These are phyloP conservation scores for Fusarium aywerte DNA, from an alignment of 2,329 filamentous ascomycete genomes.

Conservation along the genomic window DNA sequence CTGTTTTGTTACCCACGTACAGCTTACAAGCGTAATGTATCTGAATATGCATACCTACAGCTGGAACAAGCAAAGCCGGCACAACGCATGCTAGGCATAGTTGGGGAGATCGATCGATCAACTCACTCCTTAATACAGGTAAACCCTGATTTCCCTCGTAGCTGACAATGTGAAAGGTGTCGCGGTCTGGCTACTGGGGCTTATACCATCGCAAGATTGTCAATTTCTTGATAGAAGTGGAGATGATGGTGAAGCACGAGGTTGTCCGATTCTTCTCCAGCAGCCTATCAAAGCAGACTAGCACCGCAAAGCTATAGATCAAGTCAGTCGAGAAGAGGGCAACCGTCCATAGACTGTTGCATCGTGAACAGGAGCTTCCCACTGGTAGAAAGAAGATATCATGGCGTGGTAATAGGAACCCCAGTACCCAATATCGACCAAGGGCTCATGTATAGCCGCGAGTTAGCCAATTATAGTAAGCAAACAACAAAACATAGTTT, in stretches of 20 bases:
- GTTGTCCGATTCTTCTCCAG: background rate
- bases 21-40: background rate
- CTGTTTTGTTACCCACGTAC: background rate
- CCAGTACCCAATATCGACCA: background rate
- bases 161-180: background rate
- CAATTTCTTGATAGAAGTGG: background rate
- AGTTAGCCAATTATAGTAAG: background rate
- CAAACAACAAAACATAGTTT: background rate
- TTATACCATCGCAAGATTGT: background rate
- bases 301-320: background rate
- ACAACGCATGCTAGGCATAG: background rate
- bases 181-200: background rate
- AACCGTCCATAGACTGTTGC: background rate
- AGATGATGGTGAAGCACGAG: background rate
- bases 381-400: background rate
- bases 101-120: background rate
- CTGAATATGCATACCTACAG: background rate
- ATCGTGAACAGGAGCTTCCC: background rate
- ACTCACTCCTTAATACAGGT: background rate
- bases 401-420: constrained; percentile 6
- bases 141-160: background rate
- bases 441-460: background rate
- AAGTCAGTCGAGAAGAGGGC: background rate
- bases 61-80: constrained; percentile 9
- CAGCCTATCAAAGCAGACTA: background rate